A percentile compares a stretch with the other conserved stretches of the same genome.
phyloP scores from a whole-genome alignment of 1,139 yeast species.

The Saccharomyces hybrid region DNA sequence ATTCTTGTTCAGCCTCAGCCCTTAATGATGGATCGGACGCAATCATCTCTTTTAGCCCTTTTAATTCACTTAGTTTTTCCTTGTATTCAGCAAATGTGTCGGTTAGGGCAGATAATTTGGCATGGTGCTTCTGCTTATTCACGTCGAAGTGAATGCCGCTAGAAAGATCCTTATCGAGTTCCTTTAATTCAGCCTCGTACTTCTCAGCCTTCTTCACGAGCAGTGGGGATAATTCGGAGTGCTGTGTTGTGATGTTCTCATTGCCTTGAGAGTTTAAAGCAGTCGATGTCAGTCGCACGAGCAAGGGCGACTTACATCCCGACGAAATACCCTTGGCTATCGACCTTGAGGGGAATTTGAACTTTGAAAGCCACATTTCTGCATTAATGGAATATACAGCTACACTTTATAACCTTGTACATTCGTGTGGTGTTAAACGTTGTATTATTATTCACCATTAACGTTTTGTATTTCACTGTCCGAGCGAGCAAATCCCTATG shows the following conservation, averaged over 20 bases:
- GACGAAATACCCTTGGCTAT: neutral
- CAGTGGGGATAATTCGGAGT: conserved; percentile 45
- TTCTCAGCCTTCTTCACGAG: conserved; percentile 54
- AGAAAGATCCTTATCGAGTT: conserved; percentile 43
- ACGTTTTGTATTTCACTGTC: neutral
- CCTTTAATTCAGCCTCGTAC: conserved; percentile 44
- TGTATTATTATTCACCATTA: neutral
- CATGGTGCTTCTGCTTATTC: conserved; percentile 48
- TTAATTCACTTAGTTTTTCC: conserved; percentile 30
- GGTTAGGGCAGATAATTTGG: conserved; percentile 48
- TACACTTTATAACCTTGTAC: neutral
- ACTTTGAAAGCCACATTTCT: neutral
- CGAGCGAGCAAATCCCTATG: neutral
- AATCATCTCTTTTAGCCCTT: conserved; percentile 36
- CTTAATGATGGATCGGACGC: conserved; percentile 30
- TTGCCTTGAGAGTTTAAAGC: neutral
- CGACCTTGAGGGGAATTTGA: neutral
- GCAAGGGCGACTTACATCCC: neutral
- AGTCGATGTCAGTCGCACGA: neutral
- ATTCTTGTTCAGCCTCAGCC: conserved; percentile 35
- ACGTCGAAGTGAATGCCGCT: conserved; percentile 47
- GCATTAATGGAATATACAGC: neutral
- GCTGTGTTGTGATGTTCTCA: neutral
- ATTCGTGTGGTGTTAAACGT: too few relatives aligned
- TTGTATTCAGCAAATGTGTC: conserved; percentile 47